Evolutionary conservation across 495 filamentous ascomycete species (phyloP), one percentile per base, ranked within the genome.

Genomic region (Penicillium salamii): DNA sequence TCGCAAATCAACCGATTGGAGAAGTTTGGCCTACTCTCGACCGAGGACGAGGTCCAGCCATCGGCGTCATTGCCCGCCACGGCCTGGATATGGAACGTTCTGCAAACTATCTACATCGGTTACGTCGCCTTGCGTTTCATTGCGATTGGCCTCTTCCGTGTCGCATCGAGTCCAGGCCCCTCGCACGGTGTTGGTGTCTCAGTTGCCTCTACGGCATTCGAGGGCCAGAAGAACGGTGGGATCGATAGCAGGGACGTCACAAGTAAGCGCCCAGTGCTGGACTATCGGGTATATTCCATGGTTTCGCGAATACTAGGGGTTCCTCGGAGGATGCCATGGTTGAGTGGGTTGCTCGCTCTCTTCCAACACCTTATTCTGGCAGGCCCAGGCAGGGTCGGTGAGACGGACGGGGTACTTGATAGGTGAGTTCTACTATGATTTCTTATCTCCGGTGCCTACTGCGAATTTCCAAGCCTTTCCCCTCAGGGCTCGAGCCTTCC

Each of bases 321-420:
- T 49, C 76, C 87, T 51, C 62, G 66, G 49, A 84, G 88, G 66
- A 91, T 95, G 88, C 91, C 91, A 29, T 96, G 91, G 91, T 74
- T 95, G 35, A 75, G 69, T 58, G 89, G 87, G 57, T 63, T 80
- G 45, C 58, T 91, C 29, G 82, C 86, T 42, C 77, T 96, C 60
- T 58, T 84, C 46, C 89, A 91, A 69, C 84, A 86, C 75, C 75
- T 79, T 51, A 74, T 81, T 58, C 63, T 92, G 57, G 72, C 71
- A 55, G 87, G 89, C 32, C 87, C 88, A 53, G 86, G 89, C 57
- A 76, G 70, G 68, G 64, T 95, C 31, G 89, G 87, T 67, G 76
- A 77, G 62, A 81, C 86, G 7, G 79, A 91, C 67, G 85, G 89
- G 47, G 77, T 83, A 56, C 74, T 96, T 68, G 90, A 97, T 79